Evolutionary conservation across 2,329 filamentous ascomycete genomes (phyloP).

Genomic region (Trichoderma semiorbis): DNA sequence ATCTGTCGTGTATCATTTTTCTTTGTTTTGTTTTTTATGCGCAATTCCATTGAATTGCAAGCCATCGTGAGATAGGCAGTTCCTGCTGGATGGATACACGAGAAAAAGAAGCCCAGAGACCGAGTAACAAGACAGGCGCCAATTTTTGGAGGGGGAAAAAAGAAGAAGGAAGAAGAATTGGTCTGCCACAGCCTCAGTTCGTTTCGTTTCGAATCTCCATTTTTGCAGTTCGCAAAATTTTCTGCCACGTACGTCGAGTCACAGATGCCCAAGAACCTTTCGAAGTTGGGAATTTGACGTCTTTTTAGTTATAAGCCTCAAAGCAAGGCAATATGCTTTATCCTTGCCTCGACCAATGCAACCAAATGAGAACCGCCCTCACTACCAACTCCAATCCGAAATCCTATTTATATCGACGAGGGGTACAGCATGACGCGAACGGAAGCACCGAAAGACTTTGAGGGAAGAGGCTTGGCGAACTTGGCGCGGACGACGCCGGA

Average conservation of each 20-base stretch:
- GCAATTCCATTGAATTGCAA: constrained; percentile 9
- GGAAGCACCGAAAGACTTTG: constrained; percentile 93
- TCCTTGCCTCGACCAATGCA: constrained; percentile 58
- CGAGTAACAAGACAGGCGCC: constrained; percentile 12
- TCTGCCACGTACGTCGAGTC: constrained; percentile 17
- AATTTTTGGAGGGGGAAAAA: neutral
- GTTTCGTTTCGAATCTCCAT: constrained; percentile 16
- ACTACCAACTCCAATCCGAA: constrained; percentile 59
- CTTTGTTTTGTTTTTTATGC: constrained; percentile 9
- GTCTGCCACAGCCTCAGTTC: constrained; percentile 9
- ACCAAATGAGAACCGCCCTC: constrained; percentile 60
- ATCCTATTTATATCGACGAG: constrained; percentile 81
- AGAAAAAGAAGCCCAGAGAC: constrained; percentile 5
- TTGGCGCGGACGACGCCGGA: constrained; percentile 96
- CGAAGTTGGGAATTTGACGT: constrained; percentile 39
- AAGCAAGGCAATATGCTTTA: constrained; percentile 51
- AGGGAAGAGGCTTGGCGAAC: constrained; percentile 93
- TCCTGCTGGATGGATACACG: constrained; percentile 10
- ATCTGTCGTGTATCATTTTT: constrained; percentile 13
- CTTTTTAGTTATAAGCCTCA: constrained; percentile 52
- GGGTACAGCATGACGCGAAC: constrained; percentile 98
- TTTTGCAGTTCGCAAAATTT: constrained; percentile 12
- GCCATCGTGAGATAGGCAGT: constrained; percentile 7
- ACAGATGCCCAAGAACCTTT: constrained; percentile 23
- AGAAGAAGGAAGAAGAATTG: neutral